Percentiles rank a stretch among this genome's conserved stretches.
Evolutionary conservation across 2,329 filamentous ascomycete species (phyloP).

Genomic region (Fonsecaea nubica): DNA sequence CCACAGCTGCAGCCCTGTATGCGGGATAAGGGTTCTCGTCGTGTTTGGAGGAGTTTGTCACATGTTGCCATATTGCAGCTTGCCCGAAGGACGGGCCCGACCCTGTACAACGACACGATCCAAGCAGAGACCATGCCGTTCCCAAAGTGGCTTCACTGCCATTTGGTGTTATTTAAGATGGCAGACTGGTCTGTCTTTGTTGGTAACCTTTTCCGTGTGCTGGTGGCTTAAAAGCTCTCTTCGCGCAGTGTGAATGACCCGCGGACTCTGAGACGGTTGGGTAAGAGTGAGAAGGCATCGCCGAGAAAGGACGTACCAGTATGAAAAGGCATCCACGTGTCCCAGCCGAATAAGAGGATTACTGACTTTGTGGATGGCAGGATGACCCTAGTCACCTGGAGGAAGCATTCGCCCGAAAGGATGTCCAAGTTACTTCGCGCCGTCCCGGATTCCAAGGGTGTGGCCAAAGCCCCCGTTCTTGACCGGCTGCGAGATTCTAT

Average conservation of each 20-base stretch:
- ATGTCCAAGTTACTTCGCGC: background rate
- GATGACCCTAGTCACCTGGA: background rate
- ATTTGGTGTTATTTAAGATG: conserved; percentile 25
- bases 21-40: conserved; percentile 27
- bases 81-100: conserved; percentile 27
- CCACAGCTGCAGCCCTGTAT: conserved; percentile 25
- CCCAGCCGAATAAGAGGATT: background rate
- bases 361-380: conserved; percentile 1
- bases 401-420: background rate
- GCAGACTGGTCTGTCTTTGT: conserved; percentile 5
- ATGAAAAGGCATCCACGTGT: background rate
- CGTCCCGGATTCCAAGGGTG: background rate
- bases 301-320: background rate
- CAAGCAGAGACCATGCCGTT: conserved; percentile 15
- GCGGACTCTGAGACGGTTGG: background rate
- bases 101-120: conserved; percentile 27
- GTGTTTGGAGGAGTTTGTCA: conserved; percentile 34
- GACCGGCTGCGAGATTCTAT: conserved; percentile 4
- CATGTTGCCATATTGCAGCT: conserved; percentile 25
- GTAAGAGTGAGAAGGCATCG: background rate
- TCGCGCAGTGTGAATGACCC: background rate
- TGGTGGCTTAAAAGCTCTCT: background rate
- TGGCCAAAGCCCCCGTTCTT: conserved; percentile 5
- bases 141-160: conserved; percentile 7
- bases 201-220: background rate